Base-by-base conservation (phyloP, 768 basidiomycete species). In the Atractiella rhizophila region DNA sequence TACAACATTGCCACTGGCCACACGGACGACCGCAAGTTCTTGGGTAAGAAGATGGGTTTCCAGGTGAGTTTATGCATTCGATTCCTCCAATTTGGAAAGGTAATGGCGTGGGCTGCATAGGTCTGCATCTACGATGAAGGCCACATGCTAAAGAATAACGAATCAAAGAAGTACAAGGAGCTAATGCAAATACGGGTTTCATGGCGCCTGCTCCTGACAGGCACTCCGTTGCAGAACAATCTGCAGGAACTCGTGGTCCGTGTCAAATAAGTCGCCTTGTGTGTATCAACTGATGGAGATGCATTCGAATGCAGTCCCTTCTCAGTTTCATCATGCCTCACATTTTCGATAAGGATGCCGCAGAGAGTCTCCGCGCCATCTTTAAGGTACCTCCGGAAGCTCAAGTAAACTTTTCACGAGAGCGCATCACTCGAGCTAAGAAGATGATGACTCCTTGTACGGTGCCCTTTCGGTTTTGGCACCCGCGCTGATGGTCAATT, bases 361-460 rank as follows among this genome's bases (percentile, higher is more conserved):
- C 83, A 54, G 73, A 71, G 21, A 71, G 74, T 5, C 64, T 98
- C 15, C 73, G 83, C 12, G 76, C 85, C 6, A 88, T 98, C 49
- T 98, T 98, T 69, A 96, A 91, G 58, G 80, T 81, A 42, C 36
- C 40, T 48, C 80, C 82, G n/a, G 80, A 86, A 52, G 74, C 78
- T 11, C 78, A 78, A 44, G 70, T 78, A 37, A 76, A 79, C 21
- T 73, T 96, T 20, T 80, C 88, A 4, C 76, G 81, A 54, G 77
- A 86, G 56, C 77, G 91, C 37, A 79, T 94, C 19, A 82, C 80
- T 16, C 64, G 86, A 47, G 91, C 91, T 5, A 88, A 94, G 62
- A 83, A 82, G 58, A 94, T 98, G 85, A 83, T 98, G 78, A 91
- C 83, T 6, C 91, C 91, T 0, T 98, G n/a, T n/a, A n/a, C n/a